Percentiles rank a stretch among this genome's conserved stretches.
Evolutionary conservation across 164 flowering plant species (phyloP).

Genomic region (Magnolia kwangsiensis): DNA sequence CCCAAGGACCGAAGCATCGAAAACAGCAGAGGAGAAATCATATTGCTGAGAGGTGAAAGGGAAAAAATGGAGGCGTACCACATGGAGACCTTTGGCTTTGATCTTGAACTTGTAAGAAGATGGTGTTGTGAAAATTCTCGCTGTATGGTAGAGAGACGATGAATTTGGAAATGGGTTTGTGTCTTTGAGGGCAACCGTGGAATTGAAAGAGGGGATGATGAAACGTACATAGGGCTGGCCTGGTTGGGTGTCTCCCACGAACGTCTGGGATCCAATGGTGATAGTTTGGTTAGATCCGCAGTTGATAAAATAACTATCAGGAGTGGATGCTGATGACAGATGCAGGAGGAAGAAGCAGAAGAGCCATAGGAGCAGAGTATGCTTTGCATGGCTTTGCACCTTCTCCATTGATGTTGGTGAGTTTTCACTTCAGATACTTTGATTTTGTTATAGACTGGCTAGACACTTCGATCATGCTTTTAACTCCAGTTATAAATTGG

Average conservation of each 20-base stretch:
- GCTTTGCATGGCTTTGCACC: slow-evolving; percentile 3
- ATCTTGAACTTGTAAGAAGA: slow-evolving; percentile 9
- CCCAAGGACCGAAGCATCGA: slow-evolving; percentile 24
- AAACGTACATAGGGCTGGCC: too few relatives aligned
- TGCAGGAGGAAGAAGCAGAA: not conserved
- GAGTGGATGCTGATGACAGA: not conserved
- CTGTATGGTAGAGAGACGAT: slow-evolving; percentile 7
- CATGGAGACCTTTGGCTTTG: slow-evolving; percentile 1
- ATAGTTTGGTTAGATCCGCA: not conserved
- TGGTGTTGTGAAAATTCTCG: slow-evolving; percentile 6
- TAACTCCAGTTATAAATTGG: too few relatives aligned
- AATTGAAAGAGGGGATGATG: not conserved
- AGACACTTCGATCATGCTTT: too few relatives aligned
- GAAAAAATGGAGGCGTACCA: slow-evolving; percentile 12
- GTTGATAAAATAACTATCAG: not conserved
- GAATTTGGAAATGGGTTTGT: not conserved
- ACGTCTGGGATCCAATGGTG: not conserved
- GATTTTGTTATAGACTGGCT: not conserved
- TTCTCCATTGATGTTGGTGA: slow-evolving; percentile 7
- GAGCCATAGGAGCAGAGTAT: not conserved
- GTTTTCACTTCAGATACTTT: too few relatives aligned
- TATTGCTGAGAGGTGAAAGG: not conserved
- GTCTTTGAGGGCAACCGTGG: not conserved
- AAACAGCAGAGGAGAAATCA: slow-evolving; percentile 2
- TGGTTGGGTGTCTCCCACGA: not conserved